These are phyloP conservation scores for Botrytis pseudocinerea DNA, from an alignment of 2,329 filamentous ascomycete genomes.

Conservation along the genomic window DNA sequence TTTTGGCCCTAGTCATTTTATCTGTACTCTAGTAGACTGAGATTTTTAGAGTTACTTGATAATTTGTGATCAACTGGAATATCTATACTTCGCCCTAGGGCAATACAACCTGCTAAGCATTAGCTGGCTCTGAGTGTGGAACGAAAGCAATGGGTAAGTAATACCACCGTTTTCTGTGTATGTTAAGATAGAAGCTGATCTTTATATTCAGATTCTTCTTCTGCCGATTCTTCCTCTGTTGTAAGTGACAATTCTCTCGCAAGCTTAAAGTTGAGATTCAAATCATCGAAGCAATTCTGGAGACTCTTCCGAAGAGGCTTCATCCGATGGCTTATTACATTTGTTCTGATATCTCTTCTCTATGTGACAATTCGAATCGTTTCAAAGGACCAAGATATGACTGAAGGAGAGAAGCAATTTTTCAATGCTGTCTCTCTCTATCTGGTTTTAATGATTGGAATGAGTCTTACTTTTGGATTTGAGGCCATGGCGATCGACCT, in stretches of 20 bases:
- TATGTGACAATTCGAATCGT: not conserved
- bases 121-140: not conserved
- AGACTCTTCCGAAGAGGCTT: not conserved
- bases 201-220: not conserved
- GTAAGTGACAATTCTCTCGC: not conserved
- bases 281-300: not conserved
- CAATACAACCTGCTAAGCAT: not conserved
- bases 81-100: not conserved
- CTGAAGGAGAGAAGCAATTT: not conserved
- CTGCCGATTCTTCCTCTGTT: not conserved
- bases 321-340: not conserved
- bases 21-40: too few species aligned
- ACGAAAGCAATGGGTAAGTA: not conserved
- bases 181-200: not conserved
- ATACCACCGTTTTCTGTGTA: not conserved
- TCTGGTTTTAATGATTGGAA: not conserved
- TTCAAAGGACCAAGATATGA: not conserved
- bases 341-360: not conserved
- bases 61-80: not conserved
- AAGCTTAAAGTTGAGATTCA: not conserved
- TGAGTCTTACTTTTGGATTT: not conserved
- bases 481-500: not conserved
- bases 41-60: not conserved
- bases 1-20: not conserved
- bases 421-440: not conserved